Base-by-base conservation (phyloP, 73 alveolate species). In the Tetrahymena thermophila region DNA sequence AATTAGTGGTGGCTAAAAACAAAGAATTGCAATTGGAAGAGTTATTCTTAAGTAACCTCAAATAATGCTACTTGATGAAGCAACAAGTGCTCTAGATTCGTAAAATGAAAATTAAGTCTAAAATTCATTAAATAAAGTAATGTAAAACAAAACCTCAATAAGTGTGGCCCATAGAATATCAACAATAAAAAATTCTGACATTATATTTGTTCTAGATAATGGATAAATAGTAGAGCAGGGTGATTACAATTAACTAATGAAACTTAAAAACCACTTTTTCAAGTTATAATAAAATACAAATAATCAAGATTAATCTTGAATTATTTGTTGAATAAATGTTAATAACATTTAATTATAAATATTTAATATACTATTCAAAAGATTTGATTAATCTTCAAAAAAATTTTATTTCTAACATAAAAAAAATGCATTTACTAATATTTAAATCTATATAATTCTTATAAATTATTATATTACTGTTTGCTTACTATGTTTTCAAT, bases 11-110 rank as follows among this genome's bases (percentile, higher is more conserved):
- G 99, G 99, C 0, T 94, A 98, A 93, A 98, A 98, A 85, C 95
- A 98, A 95, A 97, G 99, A 96, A 98, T 98, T n/a, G 99, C 99
- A 10, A 85, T 98, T 35, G 99, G 98, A 7, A 94, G 99, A 94
- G 98, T 98, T 0, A 94, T 98, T 34, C 84, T 98, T 11, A 97
- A 96, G 50, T 95, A 95, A 23, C 98, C 98, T 19, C 19, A 94
- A 94, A 35, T 94, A 31, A 35, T 94, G 55, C 13, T 94, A 34
- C 96, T 94, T 21, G 96, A 94, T 94, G 96, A 94, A 55, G 96
- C 96, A 28, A 94, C 96, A 35, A 94, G 96, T 94, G 96, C 96
- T n/a, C 93, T 94, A 23, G 96, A 94, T 94, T 37, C 56, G 1
- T 25, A 84, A 42, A 93, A 56, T 43, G 96, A 94, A 94, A 34